Base-by-base conservation (phyloP, 2,329 filamentous ascomycete genomes). In the Stachybotrys elegans region DNA sequence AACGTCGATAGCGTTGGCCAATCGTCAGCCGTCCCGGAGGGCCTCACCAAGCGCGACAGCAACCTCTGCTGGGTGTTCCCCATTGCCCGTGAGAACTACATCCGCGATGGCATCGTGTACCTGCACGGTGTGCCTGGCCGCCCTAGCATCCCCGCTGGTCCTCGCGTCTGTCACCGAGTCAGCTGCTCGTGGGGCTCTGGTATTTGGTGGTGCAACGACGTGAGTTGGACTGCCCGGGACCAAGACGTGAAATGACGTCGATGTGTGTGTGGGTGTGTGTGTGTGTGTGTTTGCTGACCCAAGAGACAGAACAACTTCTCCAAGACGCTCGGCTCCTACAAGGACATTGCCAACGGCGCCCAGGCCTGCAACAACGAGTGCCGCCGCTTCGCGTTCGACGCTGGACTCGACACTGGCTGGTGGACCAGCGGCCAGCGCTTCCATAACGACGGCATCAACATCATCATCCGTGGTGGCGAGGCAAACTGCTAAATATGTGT, bases 161-260 rank as follows among this genome's bases (percentile, higher is more conserved):
- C 39, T 6, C 22, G 39, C 21, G 16, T n/a, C 14, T 41, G 39
- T 23, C 22, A 27, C 16, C 4, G 39, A 11, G 39, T 41, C 17
- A 41, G 39, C 39, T 41, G 39, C 39, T 41, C 39, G 21, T 41
- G 21, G 14, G n/a, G 31, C 22, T 14, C 39, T 19, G 39, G 22
- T 9, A 41, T 43, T 35, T 32, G 29, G 29, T 32, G 29, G 29
- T 32, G 29, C 12, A 32, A 32, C 11, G 29, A 32, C 17, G 29
- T 43, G 22, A 12, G 29, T 32, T 5, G 6, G 14, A 29, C 14
- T 16, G 14, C 29, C 17, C 29, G 17, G 25, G 17, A 32, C 29
- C 5, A 32, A 16, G 6, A 9, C 17, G 29, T 32, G n/a, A n/a
- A n/a, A n/a, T n/a, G n/a, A n/a, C n/a, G n/a, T n/a, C n/a, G n/a